Base-by-base conservation (phyloP, 2,329 filamentous ascomycete species). In the Epichloe scottii region DNA sequence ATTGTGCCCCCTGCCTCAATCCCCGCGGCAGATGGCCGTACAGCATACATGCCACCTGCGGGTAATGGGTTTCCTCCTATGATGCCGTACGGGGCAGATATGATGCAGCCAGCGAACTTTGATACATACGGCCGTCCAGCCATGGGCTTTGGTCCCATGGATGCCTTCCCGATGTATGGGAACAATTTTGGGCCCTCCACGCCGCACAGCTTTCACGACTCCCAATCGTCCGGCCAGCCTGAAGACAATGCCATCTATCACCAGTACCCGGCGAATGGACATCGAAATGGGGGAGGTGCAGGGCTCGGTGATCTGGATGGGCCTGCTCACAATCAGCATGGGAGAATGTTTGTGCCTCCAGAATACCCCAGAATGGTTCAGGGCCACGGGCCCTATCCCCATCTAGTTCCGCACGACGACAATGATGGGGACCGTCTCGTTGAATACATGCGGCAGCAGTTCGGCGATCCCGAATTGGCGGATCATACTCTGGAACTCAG, bases 161-260 rank as follows among this genome's bases (percentile, higher is more conserved):
- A 71, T 34, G 57, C 68, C 8, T 66, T 66, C 51, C 59, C 56
- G 42, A 57, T 59, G 5, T 61, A 65, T 53, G 61, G 60, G 23
- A 66, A 63, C 55, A 68, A 66, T 56, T 76, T 77, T 59, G 75
- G 73, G 3, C 75, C 78, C 2, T 72, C 75, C 1, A 80, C 78
- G 2, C 75, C 78, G 4, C 78, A 78, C 55, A 82, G 78, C 62
- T 80, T 79, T 58, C 79, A 81, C 51, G 79, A 74, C 37, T 82
- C 80, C 2, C 79, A 81, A 54, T 72, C 77, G 37, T 80, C 79
- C 2, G 70, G 66, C 5, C 71, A 72, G 42, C 69, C 66, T 15
- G 73, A 73, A 39, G 73, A 76, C 12, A 68, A 66, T 33, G 68
- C 66, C 51, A 62, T 70, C 50, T 68, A 65, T 49, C 66, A 63